Evolutionary conservation across 169 alveolate genomes (phyloP), one percentile per base, ranked within the genome.

Genomic region (Eimeria praecox): DNA sequence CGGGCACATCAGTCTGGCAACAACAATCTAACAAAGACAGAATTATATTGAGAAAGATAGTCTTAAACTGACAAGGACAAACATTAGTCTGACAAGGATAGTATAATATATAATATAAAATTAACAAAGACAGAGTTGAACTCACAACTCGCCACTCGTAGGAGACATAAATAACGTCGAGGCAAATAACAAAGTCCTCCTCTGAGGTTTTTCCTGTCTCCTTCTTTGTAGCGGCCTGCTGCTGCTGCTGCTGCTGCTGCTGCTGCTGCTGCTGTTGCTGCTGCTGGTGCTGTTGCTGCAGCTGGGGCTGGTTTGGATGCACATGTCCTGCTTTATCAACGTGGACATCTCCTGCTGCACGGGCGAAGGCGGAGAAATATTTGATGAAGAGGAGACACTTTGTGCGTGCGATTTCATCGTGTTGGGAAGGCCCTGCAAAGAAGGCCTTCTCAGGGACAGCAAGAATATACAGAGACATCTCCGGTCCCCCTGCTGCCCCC

Each of bases 91-190:
- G n/a, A n/a, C n/a, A n/a, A n/a, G 22, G 56, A 75, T 30, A 64
- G 75, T 18, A 64, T 12, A 10, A 64, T 27, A 18, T 22, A 30
- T 27, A 18, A 64, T 22, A 6, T 64, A 40, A 73, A 73, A 73
- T 16, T 0, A 30, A 66, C 42, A 66, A 30, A 16, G 18, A 66
- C 10, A 66, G 77, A 9, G 77, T 9, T 8, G 16, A 27, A 30
- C 92, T 33, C 24, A 87, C 94, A n/a, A 87, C 80, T 22, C 42
- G 30, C 94, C 94, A 87, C 14, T 49, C 94, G 66, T 18, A 30
- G 44, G 94, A 80, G 46, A 87, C 94, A 44, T 49, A 69, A 69
- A 87, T 62, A 59, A 87, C 82, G 62, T 87, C 94, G 33, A 87
- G 42, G 64, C 94, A 87, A 42, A 87, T 35, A 59, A 87, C 69